Conservation (phyloP, 306 rosid species). For the Cotoneaster glaucophyllus region DNA sequence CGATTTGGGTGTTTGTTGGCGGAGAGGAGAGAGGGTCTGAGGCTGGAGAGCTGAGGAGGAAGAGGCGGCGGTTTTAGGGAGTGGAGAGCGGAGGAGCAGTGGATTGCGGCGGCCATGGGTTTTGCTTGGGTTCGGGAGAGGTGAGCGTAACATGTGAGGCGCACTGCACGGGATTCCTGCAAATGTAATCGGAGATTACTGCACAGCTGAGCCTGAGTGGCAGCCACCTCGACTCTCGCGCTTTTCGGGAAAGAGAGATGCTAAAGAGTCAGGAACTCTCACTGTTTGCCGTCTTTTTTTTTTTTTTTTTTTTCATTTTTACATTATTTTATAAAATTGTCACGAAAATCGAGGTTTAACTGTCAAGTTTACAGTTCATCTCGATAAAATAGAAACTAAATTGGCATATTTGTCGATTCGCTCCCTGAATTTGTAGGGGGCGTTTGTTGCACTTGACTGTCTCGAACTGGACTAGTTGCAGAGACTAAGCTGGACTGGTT, state of each 20-base stretch:
- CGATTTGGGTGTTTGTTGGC: not conserved
- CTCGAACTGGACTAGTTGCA: too few species aligned
- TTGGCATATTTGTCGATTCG: too few species aligned
- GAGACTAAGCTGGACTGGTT: too few species aligned
- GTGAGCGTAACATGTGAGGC: not conserved
- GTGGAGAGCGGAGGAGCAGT: not conserved
- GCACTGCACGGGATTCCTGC: not conserved
- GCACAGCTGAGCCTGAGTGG: not conserved
- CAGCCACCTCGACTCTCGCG: not conserved
- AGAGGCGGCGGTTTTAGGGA: not conserved
- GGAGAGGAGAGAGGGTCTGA: not conserved
- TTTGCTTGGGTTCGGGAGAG: not conserved
- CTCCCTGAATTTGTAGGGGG: rapidly evolving
- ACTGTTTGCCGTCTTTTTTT: too few species aligned
- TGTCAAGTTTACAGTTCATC: too few species aligned
- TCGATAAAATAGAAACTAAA: too few species aligned
- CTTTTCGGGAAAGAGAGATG: not conserved
- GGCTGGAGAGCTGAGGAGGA: not conserved
- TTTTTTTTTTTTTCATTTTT: too few species aligned
- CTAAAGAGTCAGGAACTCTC: too few species aligned
- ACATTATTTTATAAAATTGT: too few species aligned
- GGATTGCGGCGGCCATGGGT: slow-evolving; percentile 5
- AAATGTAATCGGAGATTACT: not conserved
- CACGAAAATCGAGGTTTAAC: rapidly evolving
- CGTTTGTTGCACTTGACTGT: too few species aligned